Evolutionary conservation across 768 basidiomycete species (phyloP), one percentile per base, ranked within the genome.

Genomic region (Chlorophyllum brunneum): DNA sequence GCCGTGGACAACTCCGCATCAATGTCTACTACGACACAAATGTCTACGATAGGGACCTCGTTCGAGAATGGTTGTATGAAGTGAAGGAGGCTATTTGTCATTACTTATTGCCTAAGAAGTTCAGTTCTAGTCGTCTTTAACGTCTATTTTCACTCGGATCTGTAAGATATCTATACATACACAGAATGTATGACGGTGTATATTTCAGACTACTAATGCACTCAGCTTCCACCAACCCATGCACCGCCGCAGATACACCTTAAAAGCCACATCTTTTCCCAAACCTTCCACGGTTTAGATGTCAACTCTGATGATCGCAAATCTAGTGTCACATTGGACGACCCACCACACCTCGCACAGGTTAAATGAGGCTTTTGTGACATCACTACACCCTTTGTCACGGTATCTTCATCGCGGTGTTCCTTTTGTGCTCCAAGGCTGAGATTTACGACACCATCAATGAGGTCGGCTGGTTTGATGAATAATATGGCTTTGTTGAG

Each of bases 241-340:
- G 65, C 59, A 8, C 88, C 88, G 23, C 85, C 86, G 67, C 88
- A 92, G 16, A 90, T 71, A 64, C 88, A 92, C 22, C 74, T 74
- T 20, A 60, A 63, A 27, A 63, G 64, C 83, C 82, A 89, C 58
- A 71, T 72, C 56, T 68, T 80, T 65, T 85, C 82, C 85, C 86
- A 92, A 16, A 74, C 68, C 44, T 66, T 72, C 88, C 88, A 73
- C 45, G 69, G 75, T 23, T 55, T 55, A 39, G 65, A 68, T n/a
- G 64, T 56, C 66, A 62, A 20, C 65, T 59, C 44, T 55, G 44
- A 38, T 40, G 60, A 46, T 64, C 61, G 23, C 13, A 36, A 46
- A 33, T 65, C 68, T 15, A 65, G 66, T 10, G 65, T 68, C 5
- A 77, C 57, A 53, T 81, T 73, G 1, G 84, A 81, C 56, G 67